Percentiles rank a stretch among this genome's conserved stretches.
Conservation (phyloP, 2,329 filamentous ascomycete genomes). For the Fusarium nematophilum region DNA sequence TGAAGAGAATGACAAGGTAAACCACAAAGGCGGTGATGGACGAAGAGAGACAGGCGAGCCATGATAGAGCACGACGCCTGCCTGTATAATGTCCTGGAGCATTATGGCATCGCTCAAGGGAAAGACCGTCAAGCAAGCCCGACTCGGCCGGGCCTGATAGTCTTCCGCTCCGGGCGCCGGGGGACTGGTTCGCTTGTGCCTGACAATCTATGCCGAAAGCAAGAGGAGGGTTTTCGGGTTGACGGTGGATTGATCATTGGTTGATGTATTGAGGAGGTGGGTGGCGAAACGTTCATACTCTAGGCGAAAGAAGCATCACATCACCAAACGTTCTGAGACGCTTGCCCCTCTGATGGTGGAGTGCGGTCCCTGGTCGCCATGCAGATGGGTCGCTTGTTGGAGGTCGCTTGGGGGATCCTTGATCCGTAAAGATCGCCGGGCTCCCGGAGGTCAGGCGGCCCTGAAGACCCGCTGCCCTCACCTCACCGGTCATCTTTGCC, state of each 20-base stretch:
- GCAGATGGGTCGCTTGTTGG: slow-evolving; percentile 7
- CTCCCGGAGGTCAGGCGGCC: slow-evolving; percentile 22
- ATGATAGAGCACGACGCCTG: slow-evolving; percentile 1
- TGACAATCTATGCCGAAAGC: slow-evolving; percentile 33
- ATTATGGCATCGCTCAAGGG: neutral
- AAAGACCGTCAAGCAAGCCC: slow-evolving; percentile 16
- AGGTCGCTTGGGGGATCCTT: slow-evolving; percentile 5
- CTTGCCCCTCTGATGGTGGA: neutral
- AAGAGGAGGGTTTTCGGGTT: slow-evolving; percentile 7
- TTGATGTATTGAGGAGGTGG: slow-evolving; percentile 4
- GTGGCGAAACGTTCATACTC: slow-evolving; percentile 2
- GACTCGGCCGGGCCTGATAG: slow-evolving; percentile 17
- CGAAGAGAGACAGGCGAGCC: neutral
- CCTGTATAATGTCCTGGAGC: no score
- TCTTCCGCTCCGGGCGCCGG: slow-evolving; percentile 29
- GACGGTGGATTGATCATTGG: neutral
- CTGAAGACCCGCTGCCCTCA: slow-evolving; percentile 16
- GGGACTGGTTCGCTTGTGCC: slow-evolving; percentile 34
- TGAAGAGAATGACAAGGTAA: neutral
- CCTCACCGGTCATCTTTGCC: slow-evolving; percentile 12
- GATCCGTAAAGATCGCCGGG: slow-evolving; percentile 22
- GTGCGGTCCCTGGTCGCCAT: slow-evolving; percentile 27
- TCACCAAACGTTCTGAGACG: neutral
- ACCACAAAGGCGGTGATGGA: slow-evolving; percentile 22
- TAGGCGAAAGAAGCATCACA: slow-evolving; percentile 9